These are phyloP conservation scores for Parafenestella ontariensis DNA, from an alignment of 2,329 filamentous ascomycete genomes.

Conservation along the genomic window DNA sequence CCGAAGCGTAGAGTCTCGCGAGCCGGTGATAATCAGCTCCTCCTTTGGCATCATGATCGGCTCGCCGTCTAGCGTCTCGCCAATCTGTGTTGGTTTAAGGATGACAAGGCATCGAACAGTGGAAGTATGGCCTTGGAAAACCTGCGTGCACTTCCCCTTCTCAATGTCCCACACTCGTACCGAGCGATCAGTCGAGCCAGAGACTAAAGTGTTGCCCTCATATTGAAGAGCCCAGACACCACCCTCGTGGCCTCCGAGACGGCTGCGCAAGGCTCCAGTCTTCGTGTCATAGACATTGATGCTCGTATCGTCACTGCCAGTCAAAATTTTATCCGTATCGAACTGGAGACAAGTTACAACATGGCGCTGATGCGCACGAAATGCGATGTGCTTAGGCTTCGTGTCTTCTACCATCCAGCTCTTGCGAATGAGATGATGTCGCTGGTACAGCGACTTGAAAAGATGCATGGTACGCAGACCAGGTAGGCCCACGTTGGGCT, in stretches of 20 bases:
- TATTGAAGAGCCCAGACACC: slow-evolving; percentile 98
- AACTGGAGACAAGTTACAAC: slow-evolving; percentile 98
- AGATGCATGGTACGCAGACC: slow-evolving; percentile 85
- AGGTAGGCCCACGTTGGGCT: slow-evolving; percentile 79
- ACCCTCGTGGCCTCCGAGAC: slow-evolving; percentile 91
- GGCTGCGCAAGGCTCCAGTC: slow-evolving; percentile 82
- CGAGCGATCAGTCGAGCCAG: slow-evolving; percentile 92
- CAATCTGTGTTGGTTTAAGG: slow-evolving; percentile 82
- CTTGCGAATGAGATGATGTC: slow-evolving; percentile 87
- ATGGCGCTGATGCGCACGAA: slow-evolving; percentile 93
- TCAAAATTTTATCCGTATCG: slow-evolving; percentile 96
- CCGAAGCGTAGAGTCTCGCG: slow-evolving; percentile 88
- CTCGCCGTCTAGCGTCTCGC: slow-evolving; percentile 72
- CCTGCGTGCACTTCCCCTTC: slow-evolving; percentile 87
- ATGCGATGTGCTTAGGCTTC: slow-evolving; percentile 89
- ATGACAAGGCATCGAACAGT: slow-evolving; percentile 97
- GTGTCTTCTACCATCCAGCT: slow-evolving; percentile 87
- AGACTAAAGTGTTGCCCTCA: slow-evolving; percentile 92
- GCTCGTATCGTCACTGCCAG: slow-evolving; percentile 94
- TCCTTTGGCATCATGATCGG: slow-evolving; percentile 90
- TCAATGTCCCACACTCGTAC: slow-evolving; percentile 99
- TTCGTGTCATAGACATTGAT: slow-evolving; percentile 99
- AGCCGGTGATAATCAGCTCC: slow-evolving; percentile 95
- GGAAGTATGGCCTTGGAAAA: slow-evolving; percentile 97
- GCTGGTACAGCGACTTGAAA: slow-evolving; percentile 94